Evolutionary conservation across 140 eudicot genomes (phyloP).

Genomic region (Stevia rebaudiana): DNA sequence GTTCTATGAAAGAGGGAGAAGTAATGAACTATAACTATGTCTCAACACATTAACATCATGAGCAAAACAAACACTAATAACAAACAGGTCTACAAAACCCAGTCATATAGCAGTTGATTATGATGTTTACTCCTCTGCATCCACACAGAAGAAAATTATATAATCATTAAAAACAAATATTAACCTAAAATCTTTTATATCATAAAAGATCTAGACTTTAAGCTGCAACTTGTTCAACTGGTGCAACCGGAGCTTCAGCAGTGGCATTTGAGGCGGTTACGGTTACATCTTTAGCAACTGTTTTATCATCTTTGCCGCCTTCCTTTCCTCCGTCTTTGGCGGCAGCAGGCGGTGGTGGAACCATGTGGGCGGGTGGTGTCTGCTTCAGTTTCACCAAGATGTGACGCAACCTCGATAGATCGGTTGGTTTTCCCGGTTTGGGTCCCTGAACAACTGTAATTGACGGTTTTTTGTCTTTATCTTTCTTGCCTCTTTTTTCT

Average conservation of each 20-base stretch:
- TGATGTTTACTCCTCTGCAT: constrained; percentile 11
- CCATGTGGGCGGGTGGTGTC: constrained; percentile 87
- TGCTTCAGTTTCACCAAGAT: constrained; percentile 83
- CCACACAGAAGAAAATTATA: constrained; percentile 16
- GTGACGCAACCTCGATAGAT: constrained; percentile 89
- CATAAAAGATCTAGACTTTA: constrained; percentile 4
- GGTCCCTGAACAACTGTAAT: constrained; percentile 86
- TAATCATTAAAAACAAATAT: constrained; percentile 2
- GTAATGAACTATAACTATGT: neutral
- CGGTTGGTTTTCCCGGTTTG: constrained; percentile 98
- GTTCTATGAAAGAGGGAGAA: neutral
- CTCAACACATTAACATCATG: neutral
- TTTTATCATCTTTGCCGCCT: constrained; percentile 38
- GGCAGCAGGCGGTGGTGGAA: constrained; percentile 65
- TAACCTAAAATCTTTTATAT: constrained; percentile 5
- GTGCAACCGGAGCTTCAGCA: constrained; percentile 22
- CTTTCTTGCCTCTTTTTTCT: constrained; percentile 82
- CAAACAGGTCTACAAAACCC: constrained; percentile 15
- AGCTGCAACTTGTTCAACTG: constrained; percentile 35
- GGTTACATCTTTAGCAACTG: constrained; percentile 34
- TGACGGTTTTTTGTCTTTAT: constrained; percentile 82
- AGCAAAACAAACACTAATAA: neutral
- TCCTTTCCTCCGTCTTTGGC: constrained; percentile 44
- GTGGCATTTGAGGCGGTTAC: constrained; percentile 33
- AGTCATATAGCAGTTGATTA: constrained; percentile 18